Conservation (phyloP, 495 filamentous ascomycete species). For the Aspergillus ostianus region DNA sequence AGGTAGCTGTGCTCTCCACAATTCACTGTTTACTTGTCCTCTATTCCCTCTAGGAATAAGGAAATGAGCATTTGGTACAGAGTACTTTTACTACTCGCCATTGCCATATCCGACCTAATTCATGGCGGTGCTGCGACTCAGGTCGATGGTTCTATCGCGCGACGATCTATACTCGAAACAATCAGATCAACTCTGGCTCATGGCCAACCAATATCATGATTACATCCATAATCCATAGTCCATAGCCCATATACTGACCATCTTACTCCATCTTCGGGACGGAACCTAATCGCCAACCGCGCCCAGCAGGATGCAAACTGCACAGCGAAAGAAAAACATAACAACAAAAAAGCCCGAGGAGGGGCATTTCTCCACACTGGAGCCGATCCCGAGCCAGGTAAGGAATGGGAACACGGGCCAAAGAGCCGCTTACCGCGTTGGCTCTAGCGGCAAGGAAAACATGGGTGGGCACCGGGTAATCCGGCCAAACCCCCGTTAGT, state of each 20-base stretch:
- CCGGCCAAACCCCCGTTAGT: not conserved
- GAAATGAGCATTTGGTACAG: not conserved
- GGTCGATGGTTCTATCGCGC: not conserved
- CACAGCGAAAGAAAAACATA: not conserved
- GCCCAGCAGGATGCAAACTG: not conserved
- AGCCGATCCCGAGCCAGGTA: slow-evolving; percentile 7
- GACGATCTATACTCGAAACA: not conserved
- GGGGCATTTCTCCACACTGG: slow-evolving; percentile 15
- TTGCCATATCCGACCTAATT: not conserved
- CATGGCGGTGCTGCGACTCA: not conserved
- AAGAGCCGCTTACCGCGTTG: slow-evolving; percentile 20
- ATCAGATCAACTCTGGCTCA: not conserved
- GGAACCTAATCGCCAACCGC: not conserved
- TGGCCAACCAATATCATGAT: not conserved
- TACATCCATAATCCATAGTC: not conserved
- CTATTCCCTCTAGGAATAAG: not conserved
- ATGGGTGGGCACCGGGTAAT: not conserved
- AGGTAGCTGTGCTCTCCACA: not conserved
- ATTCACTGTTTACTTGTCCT: not conserved
- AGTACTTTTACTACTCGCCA: too few species aligned
- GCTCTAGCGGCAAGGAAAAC: slow-evolving; percentile 5
- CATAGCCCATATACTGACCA: too few species aligned
- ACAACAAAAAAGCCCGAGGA: not conserved
- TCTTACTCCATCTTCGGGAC: not conserved
- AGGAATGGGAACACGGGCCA: slow-evolving; percentile 17